Conservation (phyloP, 352 stramenopile species). For the Phytophthora meadii region DNA sequence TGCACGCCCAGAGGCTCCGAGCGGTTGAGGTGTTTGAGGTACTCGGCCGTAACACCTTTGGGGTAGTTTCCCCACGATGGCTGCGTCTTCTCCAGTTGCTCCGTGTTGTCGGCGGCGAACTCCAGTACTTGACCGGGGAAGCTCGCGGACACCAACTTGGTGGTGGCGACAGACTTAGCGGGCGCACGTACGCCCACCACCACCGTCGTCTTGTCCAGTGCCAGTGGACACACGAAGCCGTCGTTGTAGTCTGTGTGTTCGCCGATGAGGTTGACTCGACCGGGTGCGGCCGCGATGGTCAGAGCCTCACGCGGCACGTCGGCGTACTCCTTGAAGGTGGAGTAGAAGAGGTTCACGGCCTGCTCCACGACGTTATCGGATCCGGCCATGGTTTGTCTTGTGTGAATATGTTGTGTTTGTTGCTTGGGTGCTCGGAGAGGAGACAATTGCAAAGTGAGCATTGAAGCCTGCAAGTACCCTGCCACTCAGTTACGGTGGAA, state of each 20-base stretch:
- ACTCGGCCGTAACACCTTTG: constrained; percentile 92
- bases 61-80: constrained; percentile 94
- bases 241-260: constrained; percentile 98
- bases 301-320: constrained; percentile 48
- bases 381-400: constrained; percentile 18
- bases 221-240: constrained; percentile 96
- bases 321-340: constrained; percentile 48
- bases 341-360: constrained; percentile 68
- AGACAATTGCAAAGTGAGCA: constrained; percentile 23
- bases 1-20: constrained; percentile 71
- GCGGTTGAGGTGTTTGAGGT: constrained; percentile 68
- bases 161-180: constrained; percentile 24
- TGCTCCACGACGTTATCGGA: constrained; percentile 44
- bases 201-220: constrained; percentile 89
- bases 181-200: constrained; percentile 71
- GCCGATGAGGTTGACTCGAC: constrained; percentile 96
- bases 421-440: constrained; percentile 15
- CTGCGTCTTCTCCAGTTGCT: constrained; percentile 57
- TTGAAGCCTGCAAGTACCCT: too few relatives aligned
- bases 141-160: constrained; percentile 65
- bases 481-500: too few relatives aligned
- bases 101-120: constrained; percentile 59
- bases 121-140: constrained; percentile 54
- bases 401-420: constrained; percentile 1
- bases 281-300: constrained; percentile 82